Percentiles rank a stretch among this genome's conserved stretches.
phyloP scores from a whole-genome alignment of 2,329 filamentous ascomycete genomes.

The Podosphaera fusca region DNA sequence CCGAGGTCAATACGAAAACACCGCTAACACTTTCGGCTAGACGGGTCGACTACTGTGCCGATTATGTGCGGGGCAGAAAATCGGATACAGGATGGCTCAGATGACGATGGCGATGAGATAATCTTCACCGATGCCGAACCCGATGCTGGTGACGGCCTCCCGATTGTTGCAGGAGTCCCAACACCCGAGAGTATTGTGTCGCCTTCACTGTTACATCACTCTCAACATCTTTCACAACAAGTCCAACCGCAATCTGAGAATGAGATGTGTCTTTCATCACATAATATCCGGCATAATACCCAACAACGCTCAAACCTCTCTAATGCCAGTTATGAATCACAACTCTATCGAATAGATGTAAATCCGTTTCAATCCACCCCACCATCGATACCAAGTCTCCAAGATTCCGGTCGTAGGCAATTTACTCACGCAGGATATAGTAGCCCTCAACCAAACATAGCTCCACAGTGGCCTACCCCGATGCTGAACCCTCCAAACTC shows the following conservation, averaged over 20 bases:
- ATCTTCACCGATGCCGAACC: not conserved
- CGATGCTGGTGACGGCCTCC: not conserved
- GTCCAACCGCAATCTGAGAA: not conserved
- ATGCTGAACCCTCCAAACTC: not conserved
- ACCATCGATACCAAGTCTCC: not conserved
- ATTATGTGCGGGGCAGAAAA: slow-evolving; percentile 1
- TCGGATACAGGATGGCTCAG: not conserved
- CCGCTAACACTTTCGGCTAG: not conserved
- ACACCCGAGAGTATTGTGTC: not conserved
- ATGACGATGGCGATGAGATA: slow-evolving; percentile 2
- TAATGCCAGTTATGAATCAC: not conserved
- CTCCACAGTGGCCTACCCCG: not conserved
- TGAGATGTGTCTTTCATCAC: not conserved
- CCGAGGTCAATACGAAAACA: not conserved
- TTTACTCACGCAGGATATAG: not conserved
- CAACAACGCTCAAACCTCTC: not conserved
- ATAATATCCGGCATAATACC: not conserved
- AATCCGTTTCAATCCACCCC: not conserved
- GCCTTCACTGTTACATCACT: not conserved
- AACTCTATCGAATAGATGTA: not conserved
- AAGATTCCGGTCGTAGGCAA: not conserved
- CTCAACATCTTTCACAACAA: not conserved
- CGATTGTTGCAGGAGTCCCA: not conserved
- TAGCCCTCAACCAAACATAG: not conserved
- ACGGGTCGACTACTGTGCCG: slow-evolving; percentile 1